Evolutionary conservation across 2,329 filamentous ascomycete species (phyloP).

Genomic region (Sporothrix humicola): DNA sequence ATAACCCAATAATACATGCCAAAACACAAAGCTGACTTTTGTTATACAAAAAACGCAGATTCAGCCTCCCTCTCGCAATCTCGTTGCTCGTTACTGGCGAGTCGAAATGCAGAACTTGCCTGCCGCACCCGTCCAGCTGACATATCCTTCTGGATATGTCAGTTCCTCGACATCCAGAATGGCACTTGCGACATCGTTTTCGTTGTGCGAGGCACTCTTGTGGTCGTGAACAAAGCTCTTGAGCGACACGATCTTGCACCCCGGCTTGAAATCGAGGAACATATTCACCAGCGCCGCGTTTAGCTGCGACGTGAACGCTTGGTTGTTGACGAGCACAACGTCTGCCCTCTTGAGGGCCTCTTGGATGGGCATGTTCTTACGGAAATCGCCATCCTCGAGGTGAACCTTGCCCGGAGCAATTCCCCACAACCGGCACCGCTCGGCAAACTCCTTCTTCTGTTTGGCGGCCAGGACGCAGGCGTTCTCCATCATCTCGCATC

Average conservation of each 20-base stretch:
- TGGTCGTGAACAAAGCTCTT: conserved; percentile 87
- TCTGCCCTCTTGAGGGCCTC: conserved; percentile 81
- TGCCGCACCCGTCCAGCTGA: conserved; percentile 88
- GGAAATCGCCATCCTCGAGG: conserved; percentile 83
- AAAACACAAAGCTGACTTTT: conserved; percentile 10
- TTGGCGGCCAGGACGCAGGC: conserved; percentile 80
- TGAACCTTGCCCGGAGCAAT: conserved; percentile 78
- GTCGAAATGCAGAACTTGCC: conserved; percentile 89
- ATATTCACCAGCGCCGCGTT: conserved; percentile 86
- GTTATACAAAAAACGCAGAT: conserved; percentile 18
- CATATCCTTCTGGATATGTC: conserved; percentile 70
- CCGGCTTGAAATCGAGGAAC: conserved; percentile 91
- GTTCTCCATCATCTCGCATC: conserved; percentile 94
- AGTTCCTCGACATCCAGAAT: conserved; percentile 75
- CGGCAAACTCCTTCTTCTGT: conserved; percentile 81
- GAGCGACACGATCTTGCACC: conserved; percentile 87
- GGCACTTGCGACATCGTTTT: conserved; percentile 79
- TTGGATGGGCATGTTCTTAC: conserved; percentile 72
- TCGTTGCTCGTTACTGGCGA: conserved; percentile 59
- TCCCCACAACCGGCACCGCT: conserved; percentile 90
- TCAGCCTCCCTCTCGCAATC: neutral
- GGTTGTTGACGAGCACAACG: conserved; percentile 97
- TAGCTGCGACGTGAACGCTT: conserved; percentile 86
- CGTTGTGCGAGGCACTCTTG: conserved; percentile 76
- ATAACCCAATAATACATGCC: conserved; percentile 22